Evolutionary conservation across 495 filamentous ascomycete species (phyloP).

Genomic region (Pyrenopolyporus hunteri): DNA sequence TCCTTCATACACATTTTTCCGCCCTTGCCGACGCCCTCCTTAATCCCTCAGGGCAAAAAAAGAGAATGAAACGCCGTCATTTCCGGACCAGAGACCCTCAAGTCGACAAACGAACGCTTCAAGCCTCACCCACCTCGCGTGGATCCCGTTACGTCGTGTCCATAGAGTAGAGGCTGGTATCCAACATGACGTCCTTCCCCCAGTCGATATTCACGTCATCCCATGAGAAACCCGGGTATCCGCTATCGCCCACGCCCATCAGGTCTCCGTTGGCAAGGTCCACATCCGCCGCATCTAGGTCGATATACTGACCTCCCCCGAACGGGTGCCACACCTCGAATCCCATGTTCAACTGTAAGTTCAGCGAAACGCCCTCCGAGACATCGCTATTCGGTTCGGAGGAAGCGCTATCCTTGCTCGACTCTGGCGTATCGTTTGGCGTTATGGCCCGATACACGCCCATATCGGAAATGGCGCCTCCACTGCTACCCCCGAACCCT

Average conservation of each 20-base stretch:
- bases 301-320: constrained; percentile 36
- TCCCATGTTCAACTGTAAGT: constrained; percentile 49
- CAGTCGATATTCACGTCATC: constrained; percentile 51
- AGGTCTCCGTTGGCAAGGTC: constrained; percentile 15
- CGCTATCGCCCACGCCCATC: background rate
- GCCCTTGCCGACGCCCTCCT: constrained; percentile 7
- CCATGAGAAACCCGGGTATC: constrained; percentile 38
- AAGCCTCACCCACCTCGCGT: background rate
- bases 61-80: background rate
- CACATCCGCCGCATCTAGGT: constrained; percentile 2
- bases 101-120: too few relatives aligned
- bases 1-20: background rate
- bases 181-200: constrained; percentile 50
- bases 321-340: constrained; percentile 53
- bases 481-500: constrained; percentile 45
- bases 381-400: constrained; percentile 63
- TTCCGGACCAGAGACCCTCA: too few relatives aligned
- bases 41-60: constrained; percentile 2
- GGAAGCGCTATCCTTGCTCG: constrained; percentile 57
- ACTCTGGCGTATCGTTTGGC: constrained; percentile 63
- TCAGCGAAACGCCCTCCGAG: constrained; percentile 50
- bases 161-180: constrained; percentile 51
- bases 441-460: constrained; percentile 54
- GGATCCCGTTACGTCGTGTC: constrained; percentile 42
- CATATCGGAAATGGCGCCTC: constrained; percentile 53